Conservation (phyloP, 2,329 filamentous ascomycete genomes). For the Monilinia polystroma region DNA sequence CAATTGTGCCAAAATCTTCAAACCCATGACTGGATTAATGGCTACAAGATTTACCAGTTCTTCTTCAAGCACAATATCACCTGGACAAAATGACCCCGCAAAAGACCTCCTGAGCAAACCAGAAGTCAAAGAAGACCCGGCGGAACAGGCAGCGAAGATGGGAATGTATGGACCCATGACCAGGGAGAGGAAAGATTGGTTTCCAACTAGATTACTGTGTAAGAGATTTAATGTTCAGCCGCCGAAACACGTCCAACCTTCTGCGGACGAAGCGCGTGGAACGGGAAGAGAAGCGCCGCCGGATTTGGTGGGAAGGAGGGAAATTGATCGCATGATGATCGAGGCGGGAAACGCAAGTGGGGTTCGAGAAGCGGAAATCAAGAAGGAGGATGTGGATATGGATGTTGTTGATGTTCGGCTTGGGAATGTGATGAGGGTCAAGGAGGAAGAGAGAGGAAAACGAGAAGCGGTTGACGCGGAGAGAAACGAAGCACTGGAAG, state of each 20-base stretch:
- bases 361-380: constrained; percentile 37
- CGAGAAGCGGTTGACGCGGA: constrained; percentile 61
- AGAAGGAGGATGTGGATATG: constrained; percentile 23
- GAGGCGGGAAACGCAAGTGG: constrained; percentile 43
- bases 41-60: constrained; percentile 86
- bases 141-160: constrained; percentile 80
- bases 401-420: too few relatives aligned
- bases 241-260: constrained; percentile 63
- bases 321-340: constrained; percentile 55
- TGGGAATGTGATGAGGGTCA: not conserved
- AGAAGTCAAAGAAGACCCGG: constrained; percentile 66
- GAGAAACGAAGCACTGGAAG: constrained; percentile 76
- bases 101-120: constrained; percentile 50
- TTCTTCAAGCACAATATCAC: constrained; percentile 41
- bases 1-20: constrained; percentile 76
- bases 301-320: constrained; percentile 53
- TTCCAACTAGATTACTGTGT: constrained; percentile 81
- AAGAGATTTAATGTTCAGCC: constrained; percentile 90
- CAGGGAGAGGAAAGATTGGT: constrained; percentile 67
- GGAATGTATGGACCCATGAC: constrained; percentile 95
- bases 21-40: constrained; percentile 89
- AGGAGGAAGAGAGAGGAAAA: constrained; percentile 21
- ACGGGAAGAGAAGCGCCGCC: constrained; percentile 33
- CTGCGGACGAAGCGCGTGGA: constrained; percentile 39
- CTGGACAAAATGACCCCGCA: constrained; percentile 37